These are phyloP conservation scores for Parasitella parasitica DNA, from an alignment of 371 early-diverging fungal species.

Conservation along the genomic window DNA sequence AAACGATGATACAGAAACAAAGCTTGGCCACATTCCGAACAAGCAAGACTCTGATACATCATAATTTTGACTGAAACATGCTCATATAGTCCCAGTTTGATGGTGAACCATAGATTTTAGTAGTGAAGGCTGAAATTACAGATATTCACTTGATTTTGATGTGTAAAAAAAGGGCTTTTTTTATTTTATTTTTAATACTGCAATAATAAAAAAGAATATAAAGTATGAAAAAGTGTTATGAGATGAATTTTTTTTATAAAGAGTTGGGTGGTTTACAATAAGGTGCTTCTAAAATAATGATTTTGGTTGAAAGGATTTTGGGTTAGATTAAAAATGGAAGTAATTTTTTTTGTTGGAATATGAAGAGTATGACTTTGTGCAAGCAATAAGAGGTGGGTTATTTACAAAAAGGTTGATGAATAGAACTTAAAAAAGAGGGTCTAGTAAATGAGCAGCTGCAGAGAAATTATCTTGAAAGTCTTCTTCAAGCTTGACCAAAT, in stretches of 20 bases:
- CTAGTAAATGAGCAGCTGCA: constrained; percentile 21
- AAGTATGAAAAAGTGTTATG: background rate
- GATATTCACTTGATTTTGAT: background rate
- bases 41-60: too few species aligned
- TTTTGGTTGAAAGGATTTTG: background rate
- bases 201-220: too few species aligned
- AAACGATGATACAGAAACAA: too few species aligned
- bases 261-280: background rate
- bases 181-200: too few species aligned
- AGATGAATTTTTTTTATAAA: background rate
- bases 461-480: constrained; percentile 21
- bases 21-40: too few species aligned
- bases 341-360: background rate
- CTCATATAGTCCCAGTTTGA: too few species aligned
- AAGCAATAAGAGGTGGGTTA: background rate
- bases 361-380: constrained; percentile 3
- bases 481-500: constrained; percentile 24
- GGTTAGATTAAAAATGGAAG: background rate
- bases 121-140: background rate
- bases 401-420: background rate
- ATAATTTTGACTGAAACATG: too few species aligned
- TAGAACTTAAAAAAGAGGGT: constrained; percentile 27
- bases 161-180: too few species aligned
- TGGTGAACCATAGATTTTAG: too few species aligned
- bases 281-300: background rate